Evolutionary conservation across 179 eudicot genomes (phyloP), one percentile per base, ranked within the genome.

Genomic region (Heliamphora pulchella): DNA sequence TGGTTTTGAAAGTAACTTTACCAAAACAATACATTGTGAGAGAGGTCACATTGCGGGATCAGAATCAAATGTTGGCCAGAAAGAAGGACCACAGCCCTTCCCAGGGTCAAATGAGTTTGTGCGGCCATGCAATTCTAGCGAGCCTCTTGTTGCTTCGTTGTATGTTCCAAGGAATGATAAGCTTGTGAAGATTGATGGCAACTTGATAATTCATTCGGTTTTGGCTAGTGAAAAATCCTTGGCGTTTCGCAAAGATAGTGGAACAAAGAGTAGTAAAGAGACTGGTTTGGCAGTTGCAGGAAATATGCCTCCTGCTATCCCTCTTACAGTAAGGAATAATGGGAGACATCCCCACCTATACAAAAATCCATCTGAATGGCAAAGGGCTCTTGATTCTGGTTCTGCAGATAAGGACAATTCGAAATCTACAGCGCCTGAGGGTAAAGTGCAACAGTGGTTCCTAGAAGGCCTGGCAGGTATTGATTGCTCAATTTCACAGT

Each of bases 131-230:
- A 95, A 95, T 77, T 80, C 83, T 14, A 91, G 90, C 82, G 91
- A 88, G 82, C 91, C 94, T 66, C 93, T 95, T 73, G 87, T 86
- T 31, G 98, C 97, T 18, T 93, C 97, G 0, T 74, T 94, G 82
- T 93, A 89, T 89, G 97, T 94, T 2, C 98, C 98, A 2, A 90
- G 98, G 87, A 95, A 93, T 75, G 97, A 95, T 84, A 95, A 91
- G 89, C 86, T 95, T 80, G 97, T 95, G 43, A 91, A 95, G 86
- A 93, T 95, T 83, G 98, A 95, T 85, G 98, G 98, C 14, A 95
- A 95, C 76, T 87, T 95, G 93, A 95, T 95, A 14, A 95, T 95
- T 71, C 97, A 93, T 85, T 93, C 98, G 14, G 87, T 95, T 76
- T 83, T 95, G 70, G 97, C 98, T 8, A 93, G 95, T 80, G 98